phyloP scores from a whole-genome alignment of 2,329 filamentous ascomycete genomes.

The Aschersonia sp. region DNA sequence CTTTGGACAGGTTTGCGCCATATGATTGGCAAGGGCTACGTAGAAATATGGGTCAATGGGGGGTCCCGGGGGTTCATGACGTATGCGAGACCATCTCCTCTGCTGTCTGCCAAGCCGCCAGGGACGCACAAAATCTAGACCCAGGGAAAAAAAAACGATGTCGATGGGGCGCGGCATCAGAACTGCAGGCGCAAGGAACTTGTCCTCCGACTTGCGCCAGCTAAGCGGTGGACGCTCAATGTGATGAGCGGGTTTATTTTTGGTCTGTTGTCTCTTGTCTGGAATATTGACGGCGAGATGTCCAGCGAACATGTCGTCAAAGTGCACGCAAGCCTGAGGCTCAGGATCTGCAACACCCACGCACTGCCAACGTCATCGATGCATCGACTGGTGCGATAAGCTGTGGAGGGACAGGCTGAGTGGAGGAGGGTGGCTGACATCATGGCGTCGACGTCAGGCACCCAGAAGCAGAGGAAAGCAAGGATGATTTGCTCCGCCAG shows the following conservation, averaged over 20 bases:
- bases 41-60: not conserved
- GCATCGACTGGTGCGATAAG: not conserved
- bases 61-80: conserved; percentile 1
- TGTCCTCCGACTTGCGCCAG: not conserved
- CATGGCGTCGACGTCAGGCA: not conserved
- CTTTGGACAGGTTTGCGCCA: not conserved
- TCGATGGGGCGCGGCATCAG: not conserved
- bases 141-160: not conserved
- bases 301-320: too few relatives aligned
- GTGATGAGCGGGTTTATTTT: too few relatives aligned
- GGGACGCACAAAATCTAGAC: not conserved
- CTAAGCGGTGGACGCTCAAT: not conserved
- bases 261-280: too few relatives aligned
- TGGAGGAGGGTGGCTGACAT: not conserved
- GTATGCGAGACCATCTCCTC: conserved; percentile 2
- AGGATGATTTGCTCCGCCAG: not conserved
- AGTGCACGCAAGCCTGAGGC: not conserved
- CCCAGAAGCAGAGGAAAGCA: not conserved
- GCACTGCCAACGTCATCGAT: not conserved
- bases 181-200: too few relatives aligned
- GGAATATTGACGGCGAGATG: too few relatives aligned
- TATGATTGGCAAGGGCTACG: conserved; percentile 1
- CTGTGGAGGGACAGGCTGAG: not conserved
- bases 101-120: conserved; percentile 2
- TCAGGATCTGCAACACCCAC: not conserved